Evolutionary conservation across 345 rosid genomes (phyloP).

Genomic region (Euphorbia peplus): DNA sequence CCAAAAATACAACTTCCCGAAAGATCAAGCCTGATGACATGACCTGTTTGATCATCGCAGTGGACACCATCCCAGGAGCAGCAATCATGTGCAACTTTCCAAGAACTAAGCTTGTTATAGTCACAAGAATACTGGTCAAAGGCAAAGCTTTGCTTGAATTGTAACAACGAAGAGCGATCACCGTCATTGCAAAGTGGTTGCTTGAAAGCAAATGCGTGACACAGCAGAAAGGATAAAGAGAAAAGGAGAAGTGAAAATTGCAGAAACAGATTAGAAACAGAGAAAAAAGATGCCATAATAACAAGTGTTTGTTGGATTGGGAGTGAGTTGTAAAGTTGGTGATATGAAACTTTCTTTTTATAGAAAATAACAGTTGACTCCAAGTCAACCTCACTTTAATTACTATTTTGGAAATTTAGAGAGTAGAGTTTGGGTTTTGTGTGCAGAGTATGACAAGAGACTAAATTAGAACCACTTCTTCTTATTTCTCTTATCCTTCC

Average conservation of each 20-base stretch:
- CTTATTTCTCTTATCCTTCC: too few relatives aligned
- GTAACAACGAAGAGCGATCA: background rate
- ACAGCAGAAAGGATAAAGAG: background rate
- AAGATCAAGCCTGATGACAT: conserved; percentile 14
- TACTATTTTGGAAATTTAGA: too few relatives aligned
- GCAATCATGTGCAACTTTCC: background rate
- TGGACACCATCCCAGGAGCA: conserved; percentile 8
- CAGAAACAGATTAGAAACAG: background rate
- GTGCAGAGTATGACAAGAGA: too few relatives aligned
- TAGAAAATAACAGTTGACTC: too few relatives aligned
- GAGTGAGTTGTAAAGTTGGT: background rate
- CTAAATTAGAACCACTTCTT: too few relatives aligned
- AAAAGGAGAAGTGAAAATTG: background rate
- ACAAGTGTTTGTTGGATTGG: background rate
- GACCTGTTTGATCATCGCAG: background rate
- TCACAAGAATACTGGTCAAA: background rate
- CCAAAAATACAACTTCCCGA: conserved; percentile 15
- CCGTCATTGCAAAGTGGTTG: background rate
- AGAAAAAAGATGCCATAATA: background rate
- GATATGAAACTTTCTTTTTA: background rate
- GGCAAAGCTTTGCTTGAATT: background rate
- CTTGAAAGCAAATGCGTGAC: background rate
- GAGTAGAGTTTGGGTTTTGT: too few relatives aligned
- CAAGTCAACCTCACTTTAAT: too few relatives aligned
- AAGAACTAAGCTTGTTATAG: background rate